Evolutionary conservation across 1,139 yeast species (phyloP), one percentile per base, ranked within the genome.

Genomic region (Protomyces inouyei): DNA sequence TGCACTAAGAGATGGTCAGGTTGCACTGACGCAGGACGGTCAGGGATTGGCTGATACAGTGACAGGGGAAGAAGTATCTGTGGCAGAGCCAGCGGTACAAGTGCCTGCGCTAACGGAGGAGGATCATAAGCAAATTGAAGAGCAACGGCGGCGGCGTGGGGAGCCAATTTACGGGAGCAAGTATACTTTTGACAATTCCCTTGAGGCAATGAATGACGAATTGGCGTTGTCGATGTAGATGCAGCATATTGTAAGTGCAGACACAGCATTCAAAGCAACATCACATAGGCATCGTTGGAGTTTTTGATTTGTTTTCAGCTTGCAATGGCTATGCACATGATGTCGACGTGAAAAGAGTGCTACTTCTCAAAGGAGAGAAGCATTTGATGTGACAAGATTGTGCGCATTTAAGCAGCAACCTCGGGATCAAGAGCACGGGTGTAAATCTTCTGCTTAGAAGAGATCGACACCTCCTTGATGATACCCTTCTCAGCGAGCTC

Each of bases 381-480:
- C 10, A 14, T 14, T 38, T 16, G 43, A 38, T 38, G 43, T 14
- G 16, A 12, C 6, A 14, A 38, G 8, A 10, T 38, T 38, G 16
- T 38, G 43, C 43, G 43, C 32, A n/a, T n/a, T 37, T 37, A 37
- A 14, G 48, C 48, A 21, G 48, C 23, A 16, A 18, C 48, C 48
- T 43, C 54, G 23, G 72, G 68, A 75, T 25, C 54, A 14, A 51
- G 16, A 10, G 54, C 56, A n/a, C 56, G 35, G 37, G 61, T 78
- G 95, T 90, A 95, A 80, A 95, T 88, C 81, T 86, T 85, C 85
- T 95, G 98, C 84, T 89, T 89, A 78, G 97, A 86, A 89, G 91
- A 97, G 80, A 85, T 86, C 77, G 88, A 86, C 79, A 95, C 88
- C 75, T 96, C 92, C 84, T 87, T 88, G 82, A 95, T 95, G 80